These are phyloP conservation scores for Ascochyta lentis DNA, from an alignment of 2,329 filamentous ascomycete genomes.

Conservation along the genomic window DNA sequence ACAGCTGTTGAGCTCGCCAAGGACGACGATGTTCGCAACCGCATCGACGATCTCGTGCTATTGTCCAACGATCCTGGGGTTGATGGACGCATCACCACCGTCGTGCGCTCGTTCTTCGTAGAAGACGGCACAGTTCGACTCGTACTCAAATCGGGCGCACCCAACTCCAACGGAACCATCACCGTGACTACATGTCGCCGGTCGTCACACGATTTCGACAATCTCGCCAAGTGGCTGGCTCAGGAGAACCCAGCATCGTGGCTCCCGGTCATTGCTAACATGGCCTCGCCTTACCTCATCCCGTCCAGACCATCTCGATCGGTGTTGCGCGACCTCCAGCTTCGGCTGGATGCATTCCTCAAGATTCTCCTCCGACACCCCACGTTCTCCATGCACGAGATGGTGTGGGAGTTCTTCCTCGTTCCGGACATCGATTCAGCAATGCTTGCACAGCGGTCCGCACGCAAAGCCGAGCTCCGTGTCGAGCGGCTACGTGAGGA, in stretches of 20 bases:
- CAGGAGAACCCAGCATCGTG: conserved; percentile 95
- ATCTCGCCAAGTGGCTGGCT: conserved; percentile 80
- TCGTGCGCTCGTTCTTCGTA: conserved; percentile 95
- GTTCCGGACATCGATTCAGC: conserved; percentile 91
- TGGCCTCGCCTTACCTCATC: conserved; percentile 89
- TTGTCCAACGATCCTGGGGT: conserved; percentile 70
- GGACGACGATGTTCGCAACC: conserved; percentile 95
- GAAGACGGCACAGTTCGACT: conserved; percentile 94
- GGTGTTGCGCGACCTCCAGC: conserved; percentile 84
- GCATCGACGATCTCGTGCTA: conserved; percentile 90
- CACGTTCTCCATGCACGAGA: conserved; percentile 94
- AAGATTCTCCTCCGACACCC: conserved; percentile 86
- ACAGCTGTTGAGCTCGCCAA: conserved; percentile 97
- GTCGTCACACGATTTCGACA: conserved; percentile 88
- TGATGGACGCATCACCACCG: conserved; percentile 85
- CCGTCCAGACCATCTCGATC: conserved; percentile 89
- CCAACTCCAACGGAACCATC: conserved; percentile 79
- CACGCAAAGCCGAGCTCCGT: conserved; percentile 82
- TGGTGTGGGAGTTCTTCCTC: conserved; percentile 98
- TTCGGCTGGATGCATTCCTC: conserved; percentile 85
- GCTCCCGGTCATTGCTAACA: conserved; percentile 78
- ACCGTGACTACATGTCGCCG: conserved; percentile 94
- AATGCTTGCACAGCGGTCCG: conserved; percentile 87
- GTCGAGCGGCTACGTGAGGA: conserved; percentile 88
- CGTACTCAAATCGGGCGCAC: conserved; percentile 91